phyloP scores from a whole-genome alignment of 768 basidiomycete species.

The Dentipellis sp. region DNA sequence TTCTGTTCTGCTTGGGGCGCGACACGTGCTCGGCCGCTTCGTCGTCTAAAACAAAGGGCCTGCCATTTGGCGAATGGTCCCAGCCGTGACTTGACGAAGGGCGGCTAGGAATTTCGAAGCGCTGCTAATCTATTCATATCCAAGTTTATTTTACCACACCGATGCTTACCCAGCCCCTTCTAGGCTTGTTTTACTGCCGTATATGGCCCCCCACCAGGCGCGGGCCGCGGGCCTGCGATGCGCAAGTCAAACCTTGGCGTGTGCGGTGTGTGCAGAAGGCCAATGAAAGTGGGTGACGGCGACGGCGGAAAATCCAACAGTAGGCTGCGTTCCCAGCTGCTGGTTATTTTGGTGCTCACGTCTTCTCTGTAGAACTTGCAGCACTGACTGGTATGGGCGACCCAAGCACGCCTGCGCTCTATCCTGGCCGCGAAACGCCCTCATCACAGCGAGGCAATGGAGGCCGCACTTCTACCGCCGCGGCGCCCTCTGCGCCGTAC shows the following conservation, averaged over 20 bases:
- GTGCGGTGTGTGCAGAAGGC: constrained; percentile 92
- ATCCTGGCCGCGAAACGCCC: constrained; percentile 62
- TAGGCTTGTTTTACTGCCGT: constrained; percentile 96
- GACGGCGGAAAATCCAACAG: constrained; percentile 86
- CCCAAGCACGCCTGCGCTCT: constrained; percentile 42
- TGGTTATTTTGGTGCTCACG: background rate
- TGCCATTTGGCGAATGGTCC: too few species aligned
- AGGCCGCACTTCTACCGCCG: constrained; percentile 7
- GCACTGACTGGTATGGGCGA: constrained; percentile 87
- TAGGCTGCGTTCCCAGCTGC: constrained; percentile 34
- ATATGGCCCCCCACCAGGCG: constrained; percentile 77
- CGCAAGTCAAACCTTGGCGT: constrained; percentile 82
- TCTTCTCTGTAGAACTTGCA: constrained; percentile 38
- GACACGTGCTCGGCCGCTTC: too few species aligned
- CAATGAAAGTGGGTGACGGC: constrained; percentile 92
- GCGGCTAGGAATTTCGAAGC: too few species aligned
- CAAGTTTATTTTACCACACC: background rate
- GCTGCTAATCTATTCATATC: too few species aligned
- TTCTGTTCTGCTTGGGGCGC: too few species aligned
- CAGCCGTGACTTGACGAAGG: too few species aligned
- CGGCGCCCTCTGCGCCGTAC: constrained; percentile 11
- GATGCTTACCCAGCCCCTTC: constrained; percentile 2
- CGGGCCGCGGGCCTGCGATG: constrained; percentile 40
- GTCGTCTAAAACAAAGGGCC: too few species aligned
- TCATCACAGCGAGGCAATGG: constrained; percentile 25